Conservation (phyloP, 495 filamentous ascomycete species). For the Aspergillus campestris region DNA sequence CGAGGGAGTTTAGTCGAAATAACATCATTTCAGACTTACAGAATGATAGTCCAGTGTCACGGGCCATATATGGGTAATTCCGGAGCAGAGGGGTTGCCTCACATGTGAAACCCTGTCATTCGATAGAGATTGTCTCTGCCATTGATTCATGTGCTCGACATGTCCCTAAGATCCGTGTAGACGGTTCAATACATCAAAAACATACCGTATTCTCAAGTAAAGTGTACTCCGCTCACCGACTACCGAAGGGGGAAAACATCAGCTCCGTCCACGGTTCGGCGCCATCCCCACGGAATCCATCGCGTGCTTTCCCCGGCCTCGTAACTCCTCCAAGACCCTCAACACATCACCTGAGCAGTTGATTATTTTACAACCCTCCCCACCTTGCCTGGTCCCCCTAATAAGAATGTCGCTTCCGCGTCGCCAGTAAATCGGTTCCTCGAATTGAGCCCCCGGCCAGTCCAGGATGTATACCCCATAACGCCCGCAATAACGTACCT, state of each 20-base stretch:
- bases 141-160: background rate
- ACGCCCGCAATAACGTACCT: too few species aligned
- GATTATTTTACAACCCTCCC: background rate
- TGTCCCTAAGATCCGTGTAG: too few species aligned
- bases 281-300: slow-evolving; percentile 18
- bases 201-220: too few species aligned
- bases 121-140: background rate
- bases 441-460: too few species aligned
- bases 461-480: too few species aligned
- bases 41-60: background rate
- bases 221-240: slow-evolving; percentile 25
- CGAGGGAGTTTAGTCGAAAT: background rate
- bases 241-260: slow-evolving; percentile 24
- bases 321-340: background rate
- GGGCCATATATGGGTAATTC: background rate
- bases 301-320: slow-evolving; percentile 13
- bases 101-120: slow-evolving; percentile 1
- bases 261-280: slow-evolving; percentile 9
- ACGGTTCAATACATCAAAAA: too few species aligned
- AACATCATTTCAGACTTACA: slow-evolving; percentile 2
- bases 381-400: background rate
- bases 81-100: background rate
- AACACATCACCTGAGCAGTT: slow-evolving; percentile 5
- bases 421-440: too few species aligned
- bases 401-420: too few species aligned